Conservation (phyloP, 768 basidiomycete genomes). For the Hericium erinaceus region DNA sequence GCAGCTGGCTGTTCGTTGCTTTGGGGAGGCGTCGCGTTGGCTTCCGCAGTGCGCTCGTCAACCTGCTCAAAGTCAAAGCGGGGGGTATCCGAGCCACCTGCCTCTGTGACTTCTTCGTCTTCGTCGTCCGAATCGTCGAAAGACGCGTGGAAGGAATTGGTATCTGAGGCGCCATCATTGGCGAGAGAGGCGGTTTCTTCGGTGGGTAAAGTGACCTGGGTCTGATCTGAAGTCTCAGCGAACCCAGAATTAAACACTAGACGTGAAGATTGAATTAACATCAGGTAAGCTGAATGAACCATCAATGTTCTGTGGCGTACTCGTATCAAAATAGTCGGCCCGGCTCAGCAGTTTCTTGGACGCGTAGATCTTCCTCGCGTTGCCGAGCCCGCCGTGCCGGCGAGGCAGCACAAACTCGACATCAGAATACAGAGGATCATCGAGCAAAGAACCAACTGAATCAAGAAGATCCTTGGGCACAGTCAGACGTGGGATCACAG, state of each 20-base stretch:
- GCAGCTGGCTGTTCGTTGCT: slow-evolving; percentile 28
- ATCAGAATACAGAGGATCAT: slow-evolving; percentile 81
- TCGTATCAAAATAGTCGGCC: slow-evolving; percentile 72
- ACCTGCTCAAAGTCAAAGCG: slow-evolving; percentile 6
- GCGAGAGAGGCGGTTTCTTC: slow-evolving; percentile 12
- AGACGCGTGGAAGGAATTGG: slow-evolving; percentile 25
- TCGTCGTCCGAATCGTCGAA: slow-evolving; percentile 45
- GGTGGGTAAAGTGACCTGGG: slow-evolving; percentile 15
- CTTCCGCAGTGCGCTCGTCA: not conserved
- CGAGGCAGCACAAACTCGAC: slow-evolving; percentile 69
- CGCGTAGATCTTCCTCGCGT: slow-evolving; percentile 49
- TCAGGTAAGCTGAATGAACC: not conserved
- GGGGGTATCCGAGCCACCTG: slow-evolving; percentile 8
- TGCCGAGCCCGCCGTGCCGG: slow-evolving; percentile 28
- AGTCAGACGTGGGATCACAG: slow-evolving; percentile 35
- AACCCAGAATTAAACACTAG: slow-evolving; percentile 71
- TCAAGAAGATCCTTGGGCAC: slow-evolving; percentile 63
- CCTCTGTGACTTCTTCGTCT: slow-evolving; percentile 29
- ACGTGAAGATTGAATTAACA: not conserved
- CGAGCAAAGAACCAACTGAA: slow-evolving; percentile 63
- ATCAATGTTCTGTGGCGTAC: slow-evolving; percentile 16
- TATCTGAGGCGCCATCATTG: slow-evolving; percentile 38
- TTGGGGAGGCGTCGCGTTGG: not conserved
- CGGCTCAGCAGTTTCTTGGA: slow-evolving; percentile 56
- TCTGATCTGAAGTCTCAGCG: slow-evolving; percentile 40